Evolutionary conservation across 805 yeast genomes (phyloP).

Genomic region (Yarrowia alimentaria): DNA sequence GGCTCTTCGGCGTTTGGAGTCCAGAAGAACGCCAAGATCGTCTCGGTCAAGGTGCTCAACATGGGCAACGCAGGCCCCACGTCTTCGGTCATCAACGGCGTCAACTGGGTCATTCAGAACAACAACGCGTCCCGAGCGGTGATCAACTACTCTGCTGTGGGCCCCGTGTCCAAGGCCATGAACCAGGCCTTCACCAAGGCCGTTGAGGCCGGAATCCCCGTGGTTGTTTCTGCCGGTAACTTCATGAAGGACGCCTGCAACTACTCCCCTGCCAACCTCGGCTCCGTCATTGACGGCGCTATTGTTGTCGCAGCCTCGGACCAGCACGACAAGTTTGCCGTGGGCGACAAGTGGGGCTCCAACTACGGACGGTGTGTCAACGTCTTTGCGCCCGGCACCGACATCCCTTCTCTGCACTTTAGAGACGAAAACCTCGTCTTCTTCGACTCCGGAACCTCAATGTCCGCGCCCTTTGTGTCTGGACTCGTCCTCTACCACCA

Average conservation of each 20-base stretch:
- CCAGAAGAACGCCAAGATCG: slow-evolving; percentile 4
- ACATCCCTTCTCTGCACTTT: slow-evolving; percentile 59
- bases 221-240: slow-evolving; percentile 97
- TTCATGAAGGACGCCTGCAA: slow-evolving; percentile 91
- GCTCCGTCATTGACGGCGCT: slow-evolving; percentile 47
- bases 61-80: slow-evolving; percentile 57
- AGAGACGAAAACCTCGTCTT: slow-evolving; percentile 36
- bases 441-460: slow-evolving; percentile 78
- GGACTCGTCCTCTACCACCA: slow-evolving; percentile 75
- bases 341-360: slow-evolving; percentile 81
- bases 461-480: slow-evolving; percentile 96
- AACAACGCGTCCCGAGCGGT: slow-evolving; percentile 53
- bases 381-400: slow-evolving; percentile 93
- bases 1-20: slow-evolving; percentile 8
- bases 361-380: slow-evolving; percentile 92
- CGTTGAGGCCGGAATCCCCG: slow-evolving; percentile 80
- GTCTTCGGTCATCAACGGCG: slow-evolving; percentile 60
- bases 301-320: slow-evolving; percentile 96
- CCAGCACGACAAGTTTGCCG: slow-evolving; percentile 57
- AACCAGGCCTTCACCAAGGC: slow-evolving; percentile 90
- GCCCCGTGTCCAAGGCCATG: slow-evolving; percentile 84
- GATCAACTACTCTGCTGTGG: slow-evolving; percentile 87
- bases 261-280: slow-evolving; percentile 76
- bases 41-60: slow-evolving; percentile 49
- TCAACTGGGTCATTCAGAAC: slow-evolving; percentile 68